Evolutionary conservation across 495 filamentous ascomycete species (phyloP), one percentile per base, ranked within the genome.

Genomic region (Thermothielavioides terrestris): DNA sequence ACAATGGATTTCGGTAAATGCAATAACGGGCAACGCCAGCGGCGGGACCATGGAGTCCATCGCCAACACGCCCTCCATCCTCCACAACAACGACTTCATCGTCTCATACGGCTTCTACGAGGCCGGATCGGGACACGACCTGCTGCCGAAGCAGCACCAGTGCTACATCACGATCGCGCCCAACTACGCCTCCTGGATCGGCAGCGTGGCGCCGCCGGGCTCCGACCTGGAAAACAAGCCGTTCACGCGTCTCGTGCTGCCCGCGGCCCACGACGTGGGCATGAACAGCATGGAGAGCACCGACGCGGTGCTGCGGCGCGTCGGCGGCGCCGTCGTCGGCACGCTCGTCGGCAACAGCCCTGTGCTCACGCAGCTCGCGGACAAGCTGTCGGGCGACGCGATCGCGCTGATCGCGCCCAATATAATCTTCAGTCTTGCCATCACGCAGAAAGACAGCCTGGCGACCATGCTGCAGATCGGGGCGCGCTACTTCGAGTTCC

Each of bases 401-500:
- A 66, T 70, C 23, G 56, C 62, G 30, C 54, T 60, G 12, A 67
- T 71, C 41, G 68, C 72, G n/a, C 74, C 72, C 23, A 69, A 72
- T 40, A 77, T 79, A 57, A 67, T 79, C 56, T 62, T 60, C 41
- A 68, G 66, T 18, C 61, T 78, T n/a, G 68, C 76, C 50, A 70
- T 78, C 36, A 79, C 74, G 31, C 76, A 79, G 48, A 79, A 79
- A 50, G 73, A 78, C 50, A 54, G 50, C 30, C 60, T 78, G 3
- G 54, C 63, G 23, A 54, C 64, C 15, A 71, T 78, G 50, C 65
- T 79, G 31, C 50, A 46, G 30, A 66, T 78, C 32, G 76, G 77
- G 7, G 72, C 74, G 1, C 59, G 77, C 17, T 79, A 78, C 57
- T 79, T 78, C 38, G 77, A 78, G 61, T 77, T 77, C 46, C 68